Base-by-base conservation (phyloP, 768 basidiomycete genomes). In the Lactarius quietus region DNA sequence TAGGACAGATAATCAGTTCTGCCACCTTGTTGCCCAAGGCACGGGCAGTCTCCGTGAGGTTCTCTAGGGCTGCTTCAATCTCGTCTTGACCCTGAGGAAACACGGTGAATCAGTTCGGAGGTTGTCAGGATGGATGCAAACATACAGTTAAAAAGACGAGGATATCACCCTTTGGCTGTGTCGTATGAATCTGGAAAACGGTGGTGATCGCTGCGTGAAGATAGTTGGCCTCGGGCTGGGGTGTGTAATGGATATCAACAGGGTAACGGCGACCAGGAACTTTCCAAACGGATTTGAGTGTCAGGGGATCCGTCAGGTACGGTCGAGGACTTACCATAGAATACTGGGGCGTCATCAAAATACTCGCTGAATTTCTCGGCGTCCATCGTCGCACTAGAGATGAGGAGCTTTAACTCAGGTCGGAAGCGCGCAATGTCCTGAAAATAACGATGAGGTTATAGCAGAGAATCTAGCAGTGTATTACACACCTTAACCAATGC, bases 141-240 rank as follows among this genome's bases (percentile, higher is more conserved):
- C 87, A 66, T 70, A 93, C 93, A 0, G 97, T 99, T 62, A 99
- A 81, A 81, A 99, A 99, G 8, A 99, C 95, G 28, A 99, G 83
- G 69, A 99, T 95, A 73, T 99, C 97, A 23, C 97, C 97, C 73
- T 92, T 93, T 1, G 95, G 95, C 69, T 98, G 97, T 1, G 97
- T 98, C 3, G 95, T 98, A 75, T 99, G 97, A 43, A 98, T 98
- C 75, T 99, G 97, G 78, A 99, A 97, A 33, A 98, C 88, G 12
- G 97, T 99, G 1, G 97, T 99, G 74, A 99, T 96, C 45, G 97
- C 93, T 23, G 97, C 97, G 73, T 98, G 95, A 28, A 98, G 86
- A 73, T 98, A 99, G 75, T 98, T 98, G 52, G 97, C 97, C 80
- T 99, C 97, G 9, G 97, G 97, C 75, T 98, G 97, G 26, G 96